phyloP scores from a whole-genome alignment of 179 eudicot species.

The Silene noctiflora region DNA sequence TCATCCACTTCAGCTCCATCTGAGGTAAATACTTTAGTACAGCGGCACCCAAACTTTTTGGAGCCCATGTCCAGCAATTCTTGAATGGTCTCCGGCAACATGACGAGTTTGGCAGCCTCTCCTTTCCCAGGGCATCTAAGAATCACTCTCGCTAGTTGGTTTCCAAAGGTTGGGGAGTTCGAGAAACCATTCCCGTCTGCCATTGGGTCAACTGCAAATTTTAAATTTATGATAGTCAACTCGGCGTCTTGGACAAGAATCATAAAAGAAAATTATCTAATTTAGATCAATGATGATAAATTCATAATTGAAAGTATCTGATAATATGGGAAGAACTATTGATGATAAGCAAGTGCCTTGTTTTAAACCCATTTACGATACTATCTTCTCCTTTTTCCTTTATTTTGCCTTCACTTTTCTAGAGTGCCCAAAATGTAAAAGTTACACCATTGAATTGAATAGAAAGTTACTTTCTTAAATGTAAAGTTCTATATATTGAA shows the following conservation, averaged over 20 bases:
- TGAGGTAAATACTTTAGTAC: constrained; percentile 38
- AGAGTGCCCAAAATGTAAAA: neutral
- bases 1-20: constrained; percentile 69
- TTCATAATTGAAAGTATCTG: neutral
- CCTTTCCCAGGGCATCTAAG: constrained; percentile 46
- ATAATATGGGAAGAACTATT: neutral
- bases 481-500: no score
- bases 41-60: constrained; percentile 44
- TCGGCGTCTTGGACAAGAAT: neutral
- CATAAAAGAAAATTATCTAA: neutral
- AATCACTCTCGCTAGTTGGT: constrained; percentile 41
- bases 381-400: neutral
- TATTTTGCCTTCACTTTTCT: neutral
- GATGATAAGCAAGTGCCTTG: no score
- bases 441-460: neutral
- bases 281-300: neutral
- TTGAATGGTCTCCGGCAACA: constrained; percentile 51
- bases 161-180: constrained; percentile 22
- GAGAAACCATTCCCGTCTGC: constrained; percentile 22
- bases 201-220: constrained; percentile 30
- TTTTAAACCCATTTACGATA: no score
- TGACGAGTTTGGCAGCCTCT: constrained; percentile 37
- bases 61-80: constrained; percentile 54
- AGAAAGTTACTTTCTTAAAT: neutral
- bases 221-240: neutral